Base-by-base conservation (phyloP, 202 grass and related monocot species). In the Sporobolus alterniflorus region DNA sequence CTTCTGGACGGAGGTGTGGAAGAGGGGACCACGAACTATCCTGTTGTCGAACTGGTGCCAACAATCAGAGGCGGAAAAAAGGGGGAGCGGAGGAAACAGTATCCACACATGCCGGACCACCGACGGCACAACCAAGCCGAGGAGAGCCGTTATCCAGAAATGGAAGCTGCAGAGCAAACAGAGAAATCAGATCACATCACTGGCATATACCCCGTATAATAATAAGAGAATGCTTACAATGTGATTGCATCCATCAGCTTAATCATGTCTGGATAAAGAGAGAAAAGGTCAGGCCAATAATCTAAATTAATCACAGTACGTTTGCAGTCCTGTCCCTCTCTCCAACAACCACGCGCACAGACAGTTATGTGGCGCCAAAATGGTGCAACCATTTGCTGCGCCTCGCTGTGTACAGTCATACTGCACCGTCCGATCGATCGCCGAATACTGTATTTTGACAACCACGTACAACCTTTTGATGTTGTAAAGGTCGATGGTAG, bases 371-470 rank as follows among this genome's bases (percentile, higher is more conserved):
- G 79, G 83, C 74, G 83, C 74, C 79, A 86, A n/a, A 90, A 68
- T 68, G 5, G 6, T 83, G 79, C 74, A 87, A 90, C 83, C 84
- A 87, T 87, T 83, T 64, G 74, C 83, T 63, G 73, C 71, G 67
- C 50, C 50, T 69, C 83, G 52, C 74, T 86, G 74, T 86, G 30
- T n/a, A n/a, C n/a, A n/a, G n/a, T n/a, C n/a, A n/a, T n/a, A n/a
- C 69, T 70, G 74, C 52, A 60, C 43, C 88, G 28, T 3, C 32
- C 25, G 43, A 54, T 64, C 25, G 32, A 54, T 54, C 20, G 30
- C 51, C 73, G 50, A 26, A 11, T 11, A 11, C 5, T 4, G 11
- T 28, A 50, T 60, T 81, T 21, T 24, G 39, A 31, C 51, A 34
- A 64, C 60, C 24, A 6, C 36, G n/a, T 20, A 26, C 60, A 63